A percentile compares a stretch with the other conserved stretches of the same genome.
phyloP scores from a whole-genome alignment of 139 green algal genomes.

The Limnomonas spitsbergensis region DNA sequence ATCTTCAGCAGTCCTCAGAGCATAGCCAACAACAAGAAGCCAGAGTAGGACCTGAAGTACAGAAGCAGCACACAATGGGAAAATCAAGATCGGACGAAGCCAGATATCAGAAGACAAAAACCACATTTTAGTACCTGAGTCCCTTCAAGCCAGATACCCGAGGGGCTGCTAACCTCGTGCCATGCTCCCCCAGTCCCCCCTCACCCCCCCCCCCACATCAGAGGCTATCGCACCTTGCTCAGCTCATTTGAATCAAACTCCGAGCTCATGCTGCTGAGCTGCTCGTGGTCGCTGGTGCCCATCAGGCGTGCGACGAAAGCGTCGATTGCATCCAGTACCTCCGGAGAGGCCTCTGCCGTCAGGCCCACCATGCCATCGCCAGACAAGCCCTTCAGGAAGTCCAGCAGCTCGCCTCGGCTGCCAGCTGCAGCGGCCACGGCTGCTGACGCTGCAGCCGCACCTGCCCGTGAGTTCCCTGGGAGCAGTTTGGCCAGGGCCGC shows the following conservation, averaged over 20 bases:
- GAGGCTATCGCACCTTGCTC: slow-evolving; percentile 26
- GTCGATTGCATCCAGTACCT: slow-evolving; percentile 79
- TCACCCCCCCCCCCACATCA: not conserved
- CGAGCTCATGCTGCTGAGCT: slow-evolving; percentile 25
- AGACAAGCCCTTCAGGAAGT: slow-evolving; percentile 73
- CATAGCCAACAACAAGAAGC: slow-evolving; percentile 12
- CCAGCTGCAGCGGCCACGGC: not conserved
- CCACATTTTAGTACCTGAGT: not conserved
- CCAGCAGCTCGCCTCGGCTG: slow-evolving; percentile 52
- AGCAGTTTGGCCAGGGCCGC: not conserved
- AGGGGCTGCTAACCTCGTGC: not conserved
- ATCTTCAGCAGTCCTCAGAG: not conserved
- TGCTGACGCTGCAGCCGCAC: slow-evolving; percentile 5
- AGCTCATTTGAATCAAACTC: slow-evolving; percentile 67
- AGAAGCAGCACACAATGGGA: not conserved
- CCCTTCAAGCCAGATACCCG: not conserved
- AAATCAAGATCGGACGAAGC: too few relatives aligned
- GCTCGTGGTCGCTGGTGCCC: slow-evolving; percentile 34
- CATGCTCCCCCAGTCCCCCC: not conserved
- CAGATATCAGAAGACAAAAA: too few relatives aligned
- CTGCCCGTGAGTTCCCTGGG: too few relatives aligned
- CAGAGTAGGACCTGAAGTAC: not conserved
- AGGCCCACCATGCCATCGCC: slow-evolving; percentile 45
- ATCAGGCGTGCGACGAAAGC: slow-evolving; percentile 74
- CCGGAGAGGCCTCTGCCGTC: slow-evolving; percentile 25